A percentile compares a stretch with the other conserved stretches of the same genome.
These are phyloP conservation scores for Chlorella ohadii DNA, from an alignment of 139 green algal genomes.

Conservation along the genomic window DNA sequence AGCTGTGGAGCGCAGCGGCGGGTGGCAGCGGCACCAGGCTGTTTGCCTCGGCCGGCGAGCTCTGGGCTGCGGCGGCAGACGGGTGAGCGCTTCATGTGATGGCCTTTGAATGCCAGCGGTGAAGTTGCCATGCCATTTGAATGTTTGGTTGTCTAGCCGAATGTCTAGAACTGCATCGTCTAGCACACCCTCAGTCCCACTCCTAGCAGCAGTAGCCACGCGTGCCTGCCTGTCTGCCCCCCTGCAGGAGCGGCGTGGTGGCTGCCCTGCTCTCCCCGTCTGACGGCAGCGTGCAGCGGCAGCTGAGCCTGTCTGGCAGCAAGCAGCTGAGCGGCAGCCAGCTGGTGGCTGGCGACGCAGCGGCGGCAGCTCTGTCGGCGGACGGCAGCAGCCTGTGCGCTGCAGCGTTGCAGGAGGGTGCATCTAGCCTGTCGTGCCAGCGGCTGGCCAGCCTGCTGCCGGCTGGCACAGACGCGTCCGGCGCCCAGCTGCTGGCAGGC, in stretches of 20 bases:
- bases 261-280: neutral
- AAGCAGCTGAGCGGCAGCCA: neutral
- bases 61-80: neutral
- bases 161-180: too few relatives aligned
- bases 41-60: neutral
- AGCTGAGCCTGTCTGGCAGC: neutral
- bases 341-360: neutral
- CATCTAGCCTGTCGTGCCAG: neutral
- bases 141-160: too few relatives aligned
- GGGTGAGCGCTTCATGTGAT: neutral
- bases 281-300: neutral
- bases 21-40: neutral
- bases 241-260: too few relatives aligned
- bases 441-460: slow-evolving; percentile 17
- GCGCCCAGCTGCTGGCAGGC: slow-evolving; percentile 7
- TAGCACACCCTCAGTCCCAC: too few relatives aligned
- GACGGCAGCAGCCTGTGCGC: slow-evolving; percentile 29
- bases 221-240: too few relatives aligned
- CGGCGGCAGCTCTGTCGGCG: slow-evolving; percentile 3
- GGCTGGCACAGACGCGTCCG: neutral
- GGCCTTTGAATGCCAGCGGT: too few relatives aligned
- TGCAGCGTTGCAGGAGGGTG: neutral
- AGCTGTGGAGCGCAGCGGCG: neutral
- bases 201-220: too few relatives aligned
- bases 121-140: too few relatives aligned